These are phyloP conservation scores for Asterella californica DNA, from an alignment of 225 moss, liverwort and hornwort genomes.

Conservation along the genomic window DNA sequence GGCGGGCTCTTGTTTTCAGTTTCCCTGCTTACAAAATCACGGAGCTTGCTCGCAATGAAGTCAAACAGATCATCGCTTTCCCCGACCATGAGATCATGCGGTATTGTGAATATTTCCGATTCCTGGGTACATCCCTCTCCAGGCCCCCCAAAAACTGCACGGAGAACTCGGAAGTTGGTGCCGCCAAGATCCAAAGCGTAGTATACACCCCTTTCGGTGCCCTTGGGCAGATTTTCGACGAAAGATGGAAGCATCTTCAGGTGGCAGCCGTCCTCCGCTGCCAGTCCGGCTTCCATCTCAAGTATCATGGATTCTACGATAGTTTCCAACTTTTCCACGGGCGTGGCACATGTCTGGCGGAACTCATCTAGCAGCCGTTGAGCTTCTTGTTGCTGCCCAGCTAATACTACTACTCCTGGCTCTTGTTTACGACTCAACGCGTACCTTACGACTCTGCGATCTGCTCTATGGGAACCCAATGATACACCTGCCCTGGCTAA, in stretches of 20 bases:
- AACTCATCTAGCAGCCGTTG: constrained; percentile 45
- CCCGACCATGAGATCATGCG: constrained; percentile 53
- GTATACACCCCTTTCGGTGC: constrained; percentile 55
- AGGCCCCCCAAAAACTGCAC: constrained; percentile 53
- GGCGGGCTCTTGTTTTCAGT: constrained; percentile 45
- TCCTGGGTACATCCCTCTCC: constrained; percentile 61
- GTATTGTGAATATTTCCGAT: constrained; percentile 55
- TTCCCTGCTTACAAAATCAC: constrained; percentile 56
- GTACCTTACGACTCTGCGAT: not conserved
- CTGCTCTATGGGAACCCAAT: not conserved
- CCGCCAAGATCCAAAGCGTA: constrained; percentile 76
- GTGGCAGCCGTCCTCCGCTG: constrained; percentile 61
- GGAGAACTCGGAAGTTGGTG: constrained; percentile 75
- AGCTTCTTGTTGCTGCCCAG: constrained; percentile 8
- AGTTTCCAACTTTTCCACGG: constrained; percentile 45
- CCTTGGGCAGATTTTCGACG: constrained; percentile 63
- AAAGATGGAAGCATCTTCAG: constrained; percentile 77
- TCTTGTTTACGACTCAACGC: constrained; percentile 22
- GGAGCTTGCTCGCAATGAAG: constrained; percentile 61
- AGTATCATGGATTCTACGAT: constrained; percentile 66
- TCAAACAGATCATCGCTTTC: constrained; percentile 58
- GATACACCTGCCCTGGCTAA: not conserved
- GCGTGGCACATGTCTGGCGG: constrained; percentile 56
- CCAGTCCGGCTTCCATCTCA: constrained; percentile 72
- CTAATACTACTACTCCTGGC: constrained; percentile 4